Evolutionary conservation across 306 rosid genomes (phyloP), one percentile per base, ranked within the genome.

Genomic region (Parietaria judaica): DNA sequence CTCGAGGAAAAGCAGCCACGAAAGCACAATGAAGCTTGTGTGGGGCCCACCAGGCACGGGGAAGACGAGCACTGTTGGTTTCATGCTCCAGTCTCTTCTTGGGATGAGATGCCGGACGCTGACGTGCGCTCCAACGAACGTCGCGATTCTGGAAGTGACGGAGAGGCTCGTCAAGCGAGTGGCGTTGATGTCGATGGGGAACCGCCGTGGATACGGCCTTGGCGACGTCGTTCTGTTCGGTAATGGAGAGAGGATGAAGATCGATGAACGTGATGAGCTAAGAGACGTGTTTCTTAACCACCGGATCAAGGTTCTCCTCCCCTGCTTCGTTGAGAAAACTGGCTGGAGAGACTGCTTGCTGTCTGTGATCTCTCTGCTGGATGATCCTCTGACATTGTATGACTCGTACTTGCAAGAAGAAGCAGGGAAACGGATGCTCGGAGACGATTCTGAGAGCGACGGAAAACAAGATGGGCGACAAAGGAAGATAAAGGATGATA

Each of bases 31-130:
- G 58, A 82, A 84, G 58, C 96, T 82, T 67, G 75, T 88, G 37
- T 80, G 96, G 89, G 96, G 96, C 46, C 96, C 96, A 0, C 94
- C 96, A 1, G 89, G 96, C 46, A 88, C 94, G 0, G 96, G 96
- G 9, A 88, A 88, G 66, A 88, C 96, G 7, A 84, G 82, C 72
- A 84, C 89, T 39, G 61, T 66, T 6, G 76, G 79, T 47, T 77
- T 81, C 7, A 59, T 82, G 50, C 84, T 84, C 35, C 70, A 66
- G 37, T 47, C 76, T 12, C 73, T 82, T 10, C 41, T 77, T 59
- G 61, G 61, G 66, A 78, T 58, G 76, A 71, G 74, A 16, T 51
- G 35, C 14, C 82, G 79, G 62, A 72, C 75, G 47, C 88, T 84
- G 61, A 61, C 70, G 9, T 85, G 92, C 63, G 86, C 96, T 12